Evolutionary conservation across 495 filamentous ascomycete species (phyloP).

Genomic region (Aspergillus ellipticus): DNA sequence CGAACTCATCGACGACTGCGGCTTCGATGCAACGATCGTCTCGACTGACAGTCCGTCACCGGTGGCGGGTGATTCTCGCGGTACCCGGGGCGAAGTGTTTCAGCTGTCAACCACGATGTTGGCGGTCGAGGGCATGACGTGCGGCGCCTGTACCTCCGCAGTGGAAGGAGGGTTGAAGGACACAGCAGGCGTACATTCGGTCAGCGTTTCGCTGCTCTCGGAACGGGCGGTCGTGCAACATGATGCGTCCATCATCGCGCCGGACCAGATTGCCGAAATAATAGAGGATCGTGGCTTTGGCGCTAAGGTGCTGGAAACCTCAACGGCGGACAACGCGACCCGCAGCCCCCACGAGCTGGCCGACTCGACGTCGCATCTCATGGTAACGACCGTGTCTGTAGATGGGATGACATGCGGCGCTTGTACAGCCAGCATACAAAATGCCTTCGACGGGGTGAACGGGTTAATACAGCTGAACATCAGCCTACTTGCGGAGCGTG

Average conservation of each 20-base stretch:
- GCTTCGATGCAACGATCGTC: conserved; percentile 91
- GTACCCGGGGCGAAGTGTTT: conserved; percentile 15
- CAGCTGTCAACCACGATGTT: conserved; percentile 68
- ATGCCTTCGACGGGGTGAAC: conserved; percentile 70
- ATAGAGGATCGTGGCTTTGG: conserved; percentile 94
- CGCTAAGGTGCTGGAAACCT: conserved; percentile 65
- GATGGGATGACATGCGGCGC: conserved; percentile 97
- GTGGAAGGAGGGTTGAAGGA: conserved; percentile 76
- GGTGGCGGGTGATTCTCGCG: conserved; percentile 21
- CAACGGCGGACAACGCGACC: conserved; percentile 15
- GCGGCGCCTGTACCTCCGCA: conserved; percentile 88
- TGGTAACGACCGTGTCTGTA: conserved; percentile 78
- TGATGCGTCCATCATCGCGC: conserved; percentile 57
- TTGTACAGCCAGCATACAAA: conserved; percentile 87
- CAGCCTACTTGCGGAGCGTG: conserved; percentile 86
- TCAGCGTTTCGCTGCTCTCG: conserved; percentile 80
- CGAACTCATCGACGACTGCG: conserved; percentile 88
- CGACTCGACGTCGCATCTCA: conserved; percentile 38
- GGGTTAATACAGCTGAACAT: conserved; percentile 88
- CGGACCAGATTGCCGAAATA: conserved; percentile 75
- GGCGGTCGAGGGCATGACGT: conserved; percentile 96
- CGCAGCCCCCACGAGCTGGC: conserved; percentile 22
- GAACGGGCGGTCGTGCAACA: conserved; percentile 74
- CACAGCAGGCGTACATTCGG: conserved; percentile 70
- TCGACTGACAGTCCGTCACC: conserved; percentile 67